Conservation (phyloP, 129 eudicot genomes). For the Rutidosis leptorrhynchoides region DNA sequence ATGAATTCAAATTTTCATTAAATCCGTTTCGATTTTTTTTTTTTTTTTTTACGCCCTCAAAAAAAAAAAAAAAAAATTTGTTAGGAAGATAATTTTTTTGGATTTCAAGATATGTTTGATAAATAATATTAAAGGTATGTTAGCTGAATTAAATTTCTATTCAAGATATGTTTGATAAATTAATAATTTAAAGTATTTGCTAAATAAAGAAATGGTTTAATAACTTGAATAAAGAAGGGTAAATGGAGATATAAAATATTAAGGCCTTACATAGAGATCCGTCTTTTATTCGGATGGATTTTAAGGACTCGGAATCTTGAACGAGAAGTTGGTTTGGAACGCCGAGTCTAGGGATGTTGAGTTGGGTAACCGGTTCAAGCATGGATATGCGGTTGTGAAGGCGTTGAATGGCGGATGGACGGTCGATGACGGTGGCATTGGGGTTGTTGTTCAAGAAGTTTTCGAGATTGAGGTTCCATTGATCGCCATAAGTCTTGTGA, state of each 20-base stretch:
- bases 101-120: too few relatives aligned
- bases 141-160: too few relatives aligned
- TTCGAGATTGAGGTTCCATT: constrained; percentile 48
- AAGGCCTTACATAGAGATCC: neutral
- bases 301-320: constrained; percentile 9
- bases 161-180: too few relatives aligned
- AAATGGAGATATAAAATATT: too few relatives aligned
- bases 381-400: constrained; percentile 70
- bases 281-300: neutral
- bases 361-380: constrained; percentile 51
- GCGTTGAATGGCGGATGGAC: constrained; percentile 40
- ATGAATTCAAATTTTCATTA: too few relatives aligned
- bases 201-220: too few relatives aligned
- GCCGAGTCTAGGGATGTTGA: constrained; percentile 23
- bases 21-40: neutral
- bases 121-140: too few relatives aligned
- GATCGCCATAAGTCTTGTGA: constrained; percentile 49
- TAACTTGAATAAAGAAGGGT: too few relatives aligned
- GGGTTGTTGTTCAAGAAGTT: constrained; percentile 32
- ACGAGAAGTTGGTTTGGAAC: constrained; percentile 13
- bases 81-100: too few relatives aligned
- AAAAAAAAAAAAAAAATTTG: too few relatives aligned
- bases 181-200: too few relatives aligned
- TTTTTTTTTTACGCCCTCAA: too few relatives aligned
- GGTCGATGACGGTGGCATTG: constrained; percentile 47